phyloP scores from a whole-genome alignment of 208 protist species.

The Wallacemonas sp. region DNA sequence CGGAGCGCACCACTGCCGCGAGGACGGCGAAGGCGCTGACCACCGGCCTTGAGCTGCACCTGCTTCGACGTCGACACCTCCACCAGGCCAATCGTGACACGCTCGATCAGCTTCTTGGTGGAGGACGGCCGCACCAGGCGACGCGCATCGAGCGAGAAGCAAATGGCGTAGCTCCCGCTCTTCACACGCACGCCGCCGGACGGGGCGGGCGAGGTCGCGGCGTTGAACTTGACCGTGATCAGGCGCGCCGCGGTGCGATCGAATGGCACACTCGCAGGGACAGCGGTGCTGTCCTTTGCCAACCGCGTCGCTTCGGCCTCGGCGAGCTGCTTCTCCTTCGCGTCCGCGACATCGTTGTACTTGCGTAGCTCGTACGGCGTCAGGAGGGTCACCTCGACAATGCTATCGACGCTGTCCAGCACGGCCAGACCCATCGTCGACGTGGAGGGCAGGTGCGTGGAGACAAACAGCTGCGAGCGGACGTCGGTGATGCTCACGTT shows the following conservation, averaged over 20 bases:
- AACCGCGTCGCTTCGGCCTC: constrained; percentile 1
- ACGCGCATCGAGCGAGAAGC: constrained; percentile 39
- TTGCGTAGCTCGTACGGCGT: constrained; percentile 21
- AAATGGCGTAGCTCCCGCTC: constrained; percentile 46
- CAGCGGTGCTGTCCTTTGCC: not conserved
- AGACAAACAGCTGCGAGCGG: constrained; percentile 31
- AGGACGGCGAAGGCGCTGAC: not conserved
- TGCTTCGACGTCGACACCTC: constrained; percentile 30
- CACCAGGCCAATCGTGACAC: constrained; percentile 29
- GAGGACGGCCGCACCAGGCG: not conserved
- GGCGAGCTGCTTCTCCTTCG: constrained; percentile 1
- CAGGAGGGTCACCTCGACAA: constrained; percentile 22
- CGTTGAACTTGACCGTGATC: constrained; percentile 18
- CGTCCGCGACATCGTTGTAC: constrained; percentile 15
- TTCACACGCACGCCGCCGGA: not conserved
- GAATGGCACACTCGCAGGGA: not conserved
- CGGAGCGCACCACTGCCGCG: not conserved
- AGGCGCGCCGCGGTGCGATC: not conserved
- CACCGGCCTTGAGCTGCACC: not conserved
- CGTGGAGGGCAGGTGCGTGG: constrained; percentile 29
- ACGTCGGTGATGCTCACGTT: constrained; percentile 30
- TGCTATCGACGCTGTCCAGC: constrained; percentile 19
- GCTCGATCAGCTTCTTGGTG: constrained; percentile 16
- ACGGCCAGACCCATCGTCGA: constrained; percentile 19
- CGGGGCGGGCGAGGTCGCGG: not conserved